Conservation (phyloP, 2,329 filamentous ascomycete genomes). For the Penicillium oxalicum region DNA sequence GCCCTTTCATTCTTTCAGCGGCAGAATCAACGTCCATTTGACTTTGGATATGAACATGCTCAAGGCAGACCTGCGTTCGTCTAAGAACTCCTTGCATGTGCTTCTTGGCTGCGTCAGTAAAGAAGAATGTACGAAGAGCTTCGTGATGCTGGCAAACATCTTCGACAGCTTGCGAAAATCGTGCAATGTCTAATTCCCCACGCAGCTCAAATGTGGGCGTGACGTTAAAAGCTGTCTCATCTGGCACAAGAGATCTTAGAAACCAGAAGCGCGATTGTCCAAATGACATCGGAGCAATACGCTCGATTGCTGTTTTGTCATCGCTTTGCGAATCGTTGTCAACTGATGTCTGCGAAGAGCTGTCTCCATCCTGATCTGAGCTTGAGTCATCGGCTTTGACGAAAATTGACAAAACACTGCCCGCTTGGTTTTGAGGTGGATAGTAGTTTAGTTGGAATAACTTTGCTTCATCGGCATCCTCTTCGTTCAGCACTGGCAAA, state of each 20-base stretch:
- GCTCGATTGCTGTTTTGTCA: constrained; percentile 5
- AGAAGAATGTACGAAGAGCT: constrained; percentile 29
- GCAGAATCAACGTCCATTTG: constrained; percentile 18
- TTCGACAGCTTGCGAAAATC: constrained; percentile 32
- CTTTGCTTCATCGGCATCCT: neutral
- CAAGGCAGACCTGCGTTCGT: constrained; percentile 24
- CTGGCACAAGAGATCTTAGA: constrained; percentile 20
- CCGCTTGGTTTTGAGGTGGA: neutral
- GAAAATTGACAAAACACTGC: constrained; percentile 9
- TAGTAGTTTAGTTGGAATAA: constrained; percentile 7
- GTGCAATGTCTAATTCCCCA: constrained; percentile 27
- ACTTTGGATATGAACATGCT: constrained; percentile 13
- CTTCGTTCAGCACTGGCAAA: neutral
- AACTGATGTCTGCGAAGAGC: constrained; percentile 8
- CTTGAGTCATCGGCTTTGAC: constrained; percentile 10
- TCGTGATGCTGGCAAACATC: constrained; percentile 27
- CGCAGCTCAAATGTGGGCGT: constrained; percentile 27
- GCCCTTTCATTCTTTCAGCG: constrained; percentile 17
- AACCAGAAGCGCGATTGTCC: constrained; percentile 41
- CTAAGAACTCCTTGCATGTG: constrained; percentile 20
- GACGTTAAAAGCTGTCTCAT: constrained; percentile 40
- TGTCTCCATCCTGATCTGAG: constrained; percentile 12
- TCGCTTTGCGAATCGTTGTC: neutral
- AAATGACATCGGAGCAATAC: constrained; percentile 31
- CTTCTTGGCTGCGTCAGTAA: constrained; percentile 11